phyloP scores from a whole-genome alignment of 257 asterid species.

The Nicotiana undulata region DNA sequence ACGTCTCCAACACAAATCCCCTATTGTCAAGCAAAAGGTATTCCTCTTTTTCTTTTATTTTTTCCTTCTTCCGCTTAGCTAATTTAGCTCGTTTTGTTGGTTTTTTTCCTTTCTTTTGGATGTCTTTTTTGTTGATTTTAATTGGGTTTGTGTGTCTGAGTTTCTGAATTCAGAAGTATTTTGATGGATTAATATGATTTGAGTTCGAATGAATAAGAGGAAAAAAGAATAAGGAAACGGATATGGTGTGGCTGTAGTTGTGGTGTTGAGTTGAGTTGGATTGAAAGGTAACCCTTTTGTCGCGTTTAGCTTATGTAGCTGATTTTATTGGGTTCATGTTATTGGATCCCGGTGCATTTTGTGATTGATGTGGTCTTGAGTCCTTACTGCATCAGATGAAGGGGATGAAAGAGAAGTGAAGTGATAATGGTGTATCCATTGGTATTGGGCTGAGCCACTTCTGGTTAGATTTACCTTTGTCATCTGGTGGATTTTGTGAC shows the following conservation, averaged over 20 bases:
- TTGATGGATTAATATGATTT: not conserved
- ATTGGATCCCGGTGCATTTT: not conserved
- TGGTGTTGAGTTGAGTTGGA: not conserved
- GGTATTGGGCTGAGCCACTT: too few relatives aligned
- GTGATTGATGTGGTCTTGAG: not conserved
- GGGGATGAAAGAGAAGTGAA: too few relatives aligned
- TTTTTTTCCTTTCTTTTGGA: not conserved
- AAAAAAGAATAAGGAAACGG: not conserved
- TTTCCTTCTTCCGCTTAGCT: not conserved
- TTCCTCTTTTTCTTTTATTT: not conserved
- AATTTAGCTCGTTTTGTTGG: not conserved
- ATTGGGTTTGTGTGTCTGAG: not conserved
- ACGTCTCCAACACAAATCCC: constrained; percentile 94
- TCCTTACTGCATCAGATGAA: too few relatives aligned
- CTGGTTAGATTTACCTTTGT: not conserved
- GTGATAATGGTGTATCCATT: too few relatives aligned
- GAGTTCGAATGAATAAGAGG: not conserved
- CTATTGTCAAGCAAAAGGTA: constrained; percentile 84
- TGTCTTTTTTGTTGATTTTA: not conserved
- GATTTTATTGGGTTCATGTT: not conserved
- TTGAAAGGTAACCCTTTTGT: not conserved
- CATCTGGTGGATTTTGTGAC: not conserved
- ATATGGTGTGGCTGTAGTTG: not conserved
- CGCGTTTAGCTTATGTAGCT: not conserved
- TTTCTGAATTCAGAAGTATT: not conserved